These are phyloP conservation scores for Paramecium primaurelia DNA, from an alignment of 73 alveolate species.

Conservation along the genomic window DNA sequence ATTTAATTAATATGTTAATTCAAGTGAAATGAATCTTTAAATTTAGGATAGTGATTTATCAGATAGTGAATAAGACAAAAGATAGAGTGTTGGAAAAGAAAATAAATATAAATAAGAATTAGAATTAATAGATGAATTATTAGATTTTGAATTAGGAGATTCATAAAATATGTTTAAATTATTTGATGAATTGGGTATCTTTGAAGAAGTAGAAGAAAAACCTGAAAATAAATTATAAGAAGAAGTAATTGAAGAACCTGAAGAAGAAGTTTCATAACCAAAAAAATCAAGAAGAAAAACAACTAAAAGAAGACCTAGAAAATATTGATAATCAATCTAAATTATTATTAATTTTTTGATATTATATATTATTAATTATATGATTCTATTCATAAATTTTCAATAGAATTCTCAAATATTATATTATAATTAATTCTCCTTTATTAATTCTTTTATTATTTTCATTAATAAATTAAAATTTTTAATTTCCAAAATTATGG, in stretches of 20 bases:
- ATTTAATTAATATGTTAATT: background rate
- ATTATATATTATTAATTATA: background rate
- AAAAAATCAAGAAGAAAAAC: background rate
- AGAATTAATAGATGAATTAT: background rate
- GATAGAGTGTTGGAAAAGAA: background rate
- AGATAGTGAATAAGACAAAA: background rate
- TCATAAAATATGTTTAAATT: background rate
- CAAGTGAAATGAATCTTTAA: background rate
- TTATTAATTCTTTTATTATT: background rate
- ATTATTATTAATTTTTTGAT: background rate
- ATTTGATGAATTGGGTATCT: background rate
- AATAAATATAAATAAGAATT: background rate
- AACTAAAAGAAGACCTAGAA: background rate
- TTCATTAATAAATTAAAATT: background rate
- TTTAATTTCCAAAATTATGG: background rate
- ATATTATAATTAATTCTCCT: background rate
- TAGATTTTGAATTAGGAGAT: background rate
- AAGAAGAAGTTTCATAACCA: background rate
- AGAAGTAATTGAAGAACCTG: background rate
- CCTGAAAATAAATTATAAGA: background rate
- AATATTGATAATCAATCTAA: background rate
- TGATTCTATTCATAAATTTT: background rate
- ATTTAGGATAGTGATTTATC: background rate
- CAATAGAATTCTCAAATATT: background rate
- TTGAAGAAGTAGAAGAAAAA: background rate